phyloP scores from a whole-genome alignment of 805 yeast species.

The Saccharomyces mikatae region DNA sequence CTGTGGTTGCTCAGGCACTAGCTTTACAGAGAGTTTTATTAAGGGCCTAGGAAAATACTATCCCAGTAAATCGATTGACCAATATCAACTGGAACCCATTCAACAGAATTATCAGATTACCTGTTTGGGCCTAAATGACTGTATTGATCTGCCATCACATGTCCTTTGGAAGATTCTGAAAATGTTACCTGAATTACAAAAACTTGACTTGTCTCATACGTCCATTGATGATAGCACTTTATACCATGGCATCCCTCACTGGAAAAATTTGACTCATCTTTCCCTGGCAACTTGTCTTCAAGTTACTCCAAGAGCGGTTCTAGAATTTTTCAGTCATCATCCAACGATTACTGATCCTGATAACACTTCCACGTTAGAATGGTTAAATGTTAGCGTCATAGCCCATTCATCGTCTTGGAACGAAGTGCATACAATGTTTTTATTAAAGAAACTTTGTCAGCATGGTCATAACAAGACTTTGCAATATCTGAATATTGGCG shows the following conservation, averaged over 20 bases:
- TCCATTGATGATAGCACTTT: constrained; percentile 60
- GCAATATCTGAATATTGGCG: constrained; percentile 52
- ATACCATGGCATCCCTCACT: constrained; percentile 40
- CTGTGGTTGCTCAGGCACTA: constrained; percentile 73
- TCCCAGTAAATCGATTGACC: constrained; percentile 4
- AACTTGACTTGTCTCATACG: constrained; percentile 77
- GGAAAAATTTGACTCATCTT: constrained; percentile 62
- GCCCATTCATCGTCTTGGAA: constrained; percentile 51
- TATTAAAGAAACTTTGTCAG: constrained; percentile 34
- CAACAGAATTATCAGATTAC: constrained; percentile 27
- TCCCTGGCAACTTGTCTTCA: constrained; percentile 60
- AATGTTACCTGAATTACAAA: constrained; percentile 53
- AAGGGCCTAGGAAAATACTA: constrained; percentile 22
- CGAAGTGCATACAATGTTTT: constrained; percentile 42
- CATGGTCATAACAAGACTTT: constrained; percentile 30
- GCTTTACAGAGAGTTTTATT: constrained; percentile 53
- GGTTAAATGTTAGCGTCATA: constrained; percentile 62
- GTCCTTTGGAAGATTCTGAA: constrained; percentile 37
- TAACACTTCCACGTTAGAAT: constrained; percentile 40
- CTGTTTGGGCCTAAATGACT: constrained; percentile 73
- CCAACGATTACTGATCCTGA: constrained; percentile 44
- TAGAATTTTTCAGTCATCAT: constrained; percentile 62
- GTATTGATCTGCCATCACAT: constrained; percentile 64
- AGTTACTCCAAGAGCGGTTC: constrained; percentile 62
- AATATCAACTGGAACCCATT: constrained; percentile 16